Base-by-base conservation (phyloP, 2,329 filamentous ascomycete genomes). In the Aspergillus neoniger region DNA sequence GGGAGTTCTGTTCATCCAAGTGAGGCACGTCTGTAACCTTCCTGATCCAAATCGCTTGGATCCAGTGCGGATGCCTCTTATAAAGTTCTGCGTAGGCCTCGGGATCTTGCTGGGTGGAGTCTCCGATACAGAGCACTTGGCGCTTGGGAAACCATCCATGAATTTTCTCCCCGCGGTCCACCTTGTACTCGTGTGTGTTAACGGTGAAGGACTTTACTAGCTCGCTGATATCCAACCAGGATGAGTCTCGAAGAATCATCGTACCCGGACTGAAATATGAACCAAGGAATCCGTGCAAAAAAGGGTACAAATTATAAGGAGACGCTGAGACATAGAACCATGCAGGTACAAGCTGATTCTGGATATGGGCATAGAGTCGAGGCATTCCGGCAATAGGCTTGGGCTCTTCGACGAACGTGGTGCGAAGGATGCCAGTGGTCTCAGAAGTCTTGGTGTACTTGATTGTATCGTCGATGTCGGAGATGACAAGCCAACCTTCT, bases 281-380 rank as follows among this genome's bases (percentile, higher is more conserved):
- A 57, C 88, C 79, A 38, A 92, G 83, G 77, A 98, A 98, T 0
- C 82, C 75, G 58, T 85, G 88, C 23, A 98, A 83, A 76, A 97
- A 95, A 0, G 91, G 90, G 72, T 97, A 97, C 9, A 98, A 85
- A 69, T 96, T 96, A 80, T 97, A 97, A 0, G 94, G 94, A 0
- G 92, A 96, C 0, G 94, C 93, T 0, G 91, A 96, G 50, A 98
- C 85, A 76, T 98, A 98, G 81, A 96, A 96, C 84, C 91, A 96
- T 0, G 92, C 85, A 1, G 92, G 89, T 8, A 83, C 81, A 8
- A 87, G 78, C 43, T 79, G 75, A 14, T 73, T 72, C 48, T 88
- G 80, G 10, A 96, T 81, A 58, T 88, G 82, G 21, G 80, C 77
- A 79, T 96, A 97, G 0, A 97, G 83, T 68, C 91, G 88, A 0